Evolutionary conservation across 225 moss, liverwort and hornwort species (phyloP).

Genomic region (Straminergon stramineum): DNA sequence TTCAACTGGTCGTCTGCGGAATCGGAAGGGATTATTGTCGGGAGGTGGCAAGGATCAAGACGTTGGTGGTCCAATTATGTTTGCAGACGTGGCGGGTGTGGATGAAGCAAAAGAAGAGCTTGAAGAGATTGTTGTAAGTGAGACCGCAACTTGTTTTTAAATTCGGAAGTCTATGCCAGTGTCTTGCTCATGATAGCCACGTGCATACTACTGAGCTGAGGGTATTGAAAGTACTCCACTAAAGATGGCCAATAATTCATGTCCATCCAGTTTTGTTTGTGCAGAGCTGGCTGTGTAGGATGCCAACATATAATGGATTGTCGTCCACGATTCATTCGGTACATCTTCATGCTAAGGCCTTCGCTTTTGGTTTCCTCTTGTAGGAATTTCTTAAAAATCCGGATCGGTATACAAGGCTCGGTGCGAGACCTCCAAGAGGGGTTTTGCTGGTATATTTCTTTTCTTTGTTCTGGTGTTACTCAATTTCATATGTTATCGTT

Average conservation of each 20-base stretch:
- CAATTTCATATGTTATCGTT: neutral
- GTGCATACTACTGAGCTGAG: neutral
- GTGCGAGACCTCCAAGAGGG: constrained; percentile 88
- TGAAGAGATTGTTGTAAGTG: constrained; percentile 94
- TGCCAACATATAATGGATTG: neutral
- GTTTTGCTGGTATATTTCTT: constrained; percentile 60
- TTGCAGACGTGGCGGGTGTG: constrained; percentile 94
- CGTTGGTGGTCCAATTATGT: constrained; percentile 67
- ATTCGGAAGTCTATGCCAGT: neutral
- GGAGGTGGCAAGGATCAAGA: constrained; percentile 87
- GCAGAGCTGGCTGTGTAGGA: neutral
- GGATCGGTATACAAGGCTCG: constrained; percentile 73
- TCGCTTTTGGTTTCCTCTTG: neutral
- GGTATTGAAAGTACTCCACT: neutral
- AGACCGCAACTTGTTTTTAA: neutral
- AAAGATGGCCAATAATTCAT: neutral
- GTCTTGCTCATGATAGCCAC: neutral
- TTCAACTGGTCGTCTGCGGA: constrained; percentile 84
- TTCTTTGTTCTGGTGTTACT: neutral
- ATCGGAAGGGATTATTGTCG: constrained; percentile 57
- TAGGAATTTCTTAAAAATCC: constrained; percentile 87
- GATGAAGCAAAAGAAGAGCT: constrained; percentile 99
- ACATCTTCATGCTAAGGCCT: neutral
- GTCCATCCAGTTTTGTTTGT: neutral
- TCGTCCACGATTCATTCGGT: neutral